Evolutionary conservation across 305 asterid species (phyloP).

Genomic region (Withania somnifera): DNA sequence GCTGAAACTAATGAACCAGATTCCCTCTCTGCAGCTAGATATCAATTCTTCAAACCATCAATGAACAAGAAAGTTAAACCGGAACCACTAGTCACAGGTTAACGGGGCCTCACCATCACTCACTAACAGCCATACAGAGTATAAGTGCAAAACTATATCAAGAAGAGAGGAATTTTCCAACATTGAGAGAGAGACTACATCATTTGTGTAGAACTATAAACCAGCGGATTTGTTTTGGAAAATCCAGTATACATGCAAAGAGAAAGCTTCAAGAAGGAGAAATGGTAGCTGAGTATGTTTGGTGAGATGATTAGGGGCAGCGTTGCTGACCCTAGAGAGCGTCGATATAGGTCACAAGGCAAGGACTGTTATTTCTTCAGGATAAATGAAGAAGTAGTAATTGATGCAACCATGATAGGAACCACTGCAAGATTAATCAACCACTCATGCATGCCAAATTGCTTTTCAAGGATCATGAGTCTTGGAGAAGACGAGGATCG

Average conservation of each 20-base stretch:
- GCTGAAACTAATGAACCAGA: neutral
- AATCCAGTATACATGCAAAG: constrained; percentile 4
- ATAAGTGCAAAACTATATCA: neutral
- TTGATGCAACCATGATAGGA: constrained; percentile 7
- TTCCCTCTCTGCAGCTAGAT: neutral
- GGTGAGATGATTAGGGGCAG: constrained; percentile 7
- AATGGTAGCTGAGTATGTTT: neutral
- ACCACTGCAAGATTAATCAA: neutral
- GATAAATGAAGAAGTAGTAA: neutral
- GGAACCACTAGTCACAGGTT: neutral
- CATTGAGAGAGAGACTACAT: neutral
- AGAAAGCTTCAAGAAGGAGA: constrained; percentile 1
- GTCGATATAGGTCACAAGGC: neutral
- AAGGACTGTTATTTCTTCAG: constrained; percentile 4
- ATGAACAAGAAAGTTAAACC: neutral
- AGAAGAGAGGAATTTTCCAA: neutral
- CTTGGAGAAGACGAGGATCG: neutral
- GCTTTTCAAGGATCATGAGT: constrained; percentile 6
- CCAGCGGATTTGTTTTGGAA: neutral
- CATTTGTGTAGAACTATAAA: neutral
- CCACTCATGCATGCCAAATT: constrained; percentile 6
- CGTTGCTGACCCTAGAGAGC: neutral
- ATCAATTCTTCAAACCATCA: neutral
- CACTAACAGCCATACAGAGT: neutral
- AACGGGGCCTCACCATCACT: neutral